phyloP scores from a whole-genome alignment of 208 protist species.

The Lotmaria passim region DNA sequence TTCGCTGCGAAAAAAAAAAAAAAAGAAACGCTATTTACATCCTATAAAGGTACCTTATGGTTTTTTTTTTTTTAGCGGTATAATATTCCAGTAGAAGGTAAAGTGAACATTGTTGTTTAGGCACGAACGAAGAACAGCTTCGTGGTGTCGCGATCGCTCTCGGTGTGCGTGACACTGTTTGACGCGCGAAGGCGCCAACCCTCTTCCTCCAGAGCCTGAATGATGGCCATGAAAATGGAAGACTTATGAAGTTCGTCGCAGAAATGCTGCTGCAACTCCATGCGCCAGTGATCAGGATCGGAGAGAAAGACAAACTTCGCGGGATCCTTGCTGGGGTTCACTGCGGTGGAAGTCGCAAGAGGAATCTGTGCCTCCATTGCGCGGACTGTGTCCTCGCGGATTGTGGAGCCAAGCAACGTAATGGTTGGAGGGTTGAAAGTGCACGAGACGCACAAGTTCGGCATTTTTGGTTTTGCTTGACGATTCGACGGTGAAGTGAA shows the following conservation, averaged over 20 bases:
- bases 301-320: slow-evolving; percentile 77
- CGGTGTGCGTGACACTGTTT: slow-evolving; percentile 53
- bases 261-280: slow-evolving; percentile 90
- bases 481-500: no score
- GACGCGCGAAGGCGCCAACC: slow-evolving; percentile 87
- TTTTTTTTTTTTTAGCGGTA: no score
- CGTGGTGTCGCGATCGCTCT: slow-evolving; percentile 60
- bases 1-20: no score
- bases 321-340: slow-evolving; percentile 73
- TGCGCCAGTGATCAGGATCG: slow-evolving; percentile 89
- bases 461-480: slow-evolving; percentile 79
- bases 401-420: slow-evolving; percentile 81
- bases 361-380: slow-evolving; percentile 81
- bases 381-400: slow-evolving; percentile 90
- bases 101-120: slow-evolving; percentile 16
- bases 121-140: slow-evolving; percentile 89
- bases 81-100: slow-evolving; percentile 1
- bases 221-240: slow-evolving; percentile 74
- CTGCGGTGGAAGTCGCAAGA: slow-evolving; percentile 66
- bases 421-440: slow-evolving; percentile 92
- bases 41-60: no score
- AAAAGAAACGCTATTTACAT: no score
- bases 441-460: slow-evolving; percentile 90
- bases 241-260: slow-evolving; percentile 92
- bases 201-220: slow-evolving; percentile 81